phyloP scores from a whole-genome alignment of 352 stramenopile genomes.

The Phytophthora aleatoria region DNA sequence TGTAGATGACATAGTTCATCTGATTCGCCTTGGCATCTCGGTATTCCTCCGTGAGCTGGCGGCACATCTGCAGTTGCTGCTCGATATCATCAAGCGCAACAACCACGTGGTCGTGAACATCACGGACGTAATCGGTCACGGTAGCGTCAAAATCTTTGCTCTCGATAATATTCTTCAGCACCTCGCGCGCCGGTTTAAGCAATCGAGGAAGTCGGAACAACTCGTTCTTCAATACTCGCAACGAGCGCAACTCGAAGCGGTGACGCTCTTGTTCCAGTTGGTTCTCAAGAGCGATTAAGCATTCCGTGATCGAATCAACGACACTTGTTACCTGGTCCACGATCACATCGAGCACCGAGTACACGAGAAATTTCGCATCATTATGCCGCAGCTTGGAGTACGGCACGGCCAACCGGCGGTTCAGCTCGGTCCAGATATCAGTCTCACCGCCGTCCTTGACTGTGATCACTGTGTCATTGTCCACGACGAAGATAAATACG shows the following conservation, averaged over 20 bases:
- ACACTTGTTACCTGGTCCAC: slow-evolving; percentile 84
- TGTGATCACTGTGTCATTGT: slow-evolving; percentile 85
- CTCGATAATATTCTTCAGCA: slow-evolving; percentile 86
- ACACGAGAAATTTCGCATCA: slow-evolving; percentile 87
- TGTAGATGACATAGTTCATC: slow-evolving; percentile 92
- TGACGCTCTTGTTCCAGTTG: slow-evolving; percentile 70
- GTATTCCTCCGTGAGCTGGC: slow-evolving; percentile 80
- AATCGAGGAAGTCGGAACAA: slow-evolving; percentile 75
- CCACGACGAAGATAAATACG: slow-evolving; percentile 83
- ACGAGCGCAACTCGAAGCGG: slow-evolving; percentile 69
- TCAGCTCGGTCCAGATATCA: slow-evolving; percentile 79
- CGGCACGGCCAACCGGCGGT: slow-evolving; percentile 68
- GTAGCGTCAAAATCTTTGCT: slow-evolving; percentile 81
- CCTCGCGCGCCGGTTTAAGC: slow-evolving; percentile 81
- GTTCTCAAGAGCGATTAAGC: slow-evolving; percentile 77
- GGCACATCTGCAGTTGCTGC: slow-evolving; percentile 81
- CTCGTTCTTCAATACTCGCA: slow-evolving; percentile 82
- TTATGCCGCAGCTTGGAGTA: slow-evolving; percentile 92
- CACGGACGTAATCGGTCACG: slow-evolving; percentile 83
- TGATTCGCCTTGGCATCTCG: slow-evolving; percentile 83
- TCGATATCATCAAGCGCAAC: slow-evolving; percentile 85
- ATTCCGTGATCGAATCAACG: slow-evolving; percentile 79
- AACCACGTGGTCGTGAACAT: slow-evolving; percentile 85
- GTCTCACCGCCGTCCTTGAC: slow-evolving; percentile 73
- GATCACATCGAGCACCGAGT: slow-evolving; percentile 87